Base-by-base conservation (phyloP, 2,329 filamentous ascomycete species). In the Lasiodiplodia hormozganensis region DNA sequence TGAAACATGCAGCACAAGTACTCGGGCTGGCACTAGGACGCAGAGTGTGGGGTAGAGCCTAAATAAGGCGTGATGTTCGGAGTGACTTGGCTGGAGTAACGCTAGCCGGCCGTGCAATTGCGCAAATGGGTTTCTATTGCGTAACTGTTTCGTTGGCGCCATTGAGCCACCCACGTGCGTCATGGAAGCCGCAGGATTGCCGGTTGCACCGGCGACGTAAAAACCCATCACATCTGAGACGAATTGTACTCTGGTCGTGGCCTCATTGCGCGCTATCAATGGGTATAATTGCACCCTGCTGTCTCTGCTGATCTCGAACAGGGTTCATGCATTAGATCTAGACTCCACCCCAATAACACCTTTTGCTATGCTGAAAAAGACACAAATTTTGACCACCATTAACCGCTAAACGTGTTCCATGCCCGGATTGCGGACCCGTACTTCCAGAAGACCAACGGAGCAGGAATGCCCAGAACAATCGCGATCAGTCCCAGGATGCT, bases 391-490 rank as follows among this genome's bases (percentile, higher is more conserved):
- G 38, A 7, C 18, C 25, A 12, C 53, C n/a, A 43, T n/a, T 16
- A 52, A 7, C 18, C 25, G 7, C 53, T 12, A 43, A 65, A 65
- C 4, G 23, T 16, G 72, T 81, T 83, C 73, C 75, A 77, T 69
- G 84, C 80, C 67, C 85, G 76, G 25, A 87, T 76, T 67, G 70
- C 73, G 53, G 77, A 77, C 0, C 85, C 85, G 72, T 80, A 85
- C 5, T 77, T 76, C 69, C 80, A 86, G 70, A 86, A 86, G 21
- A 85, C 58, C 7, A 84, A 14, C 0, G 84, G 85, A 62, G 83
- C 83, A 58, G 85, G 84, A 51, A 82, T 68, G 6, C 83, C 82
- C 51, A 86, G 79, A 10, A 77, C 71, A 34, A 86, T 69, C 51
- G 74, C 72, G 14, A 80, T 70, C 66, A 86, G 85, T 0, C 74